Conservation (phyloP, 345 rosid species). For the Aegle marmelos region DNA sequence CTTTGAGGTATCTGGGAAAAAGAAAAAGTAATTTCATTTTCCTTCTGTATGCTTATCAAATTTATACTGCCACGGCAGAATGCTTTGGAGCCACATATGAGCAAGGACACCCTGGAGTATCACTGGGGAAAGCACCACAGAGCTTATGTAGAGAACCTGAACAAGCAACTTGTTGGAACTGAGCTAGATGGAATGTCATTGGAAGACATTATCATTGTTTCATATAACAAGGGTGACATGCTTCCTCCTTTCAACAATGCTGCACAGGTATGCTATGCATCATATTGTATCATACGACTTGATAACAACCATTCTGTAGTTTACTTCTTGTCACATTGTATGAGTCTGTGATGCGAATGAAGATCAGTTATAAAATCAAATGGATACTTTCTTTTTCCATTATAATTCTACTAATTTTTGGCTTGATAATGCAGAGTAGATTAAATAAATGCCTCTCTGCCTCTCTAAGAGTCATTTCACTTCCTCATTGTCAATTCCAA, state of each 20-base stretch:
- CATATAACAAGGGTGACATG: constrained; percentile 72
- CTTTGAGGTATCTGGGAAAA: background rate
- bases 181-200: constrained; percentile 59
- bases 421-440: background rate
- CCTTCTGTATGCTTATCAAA: background rate
- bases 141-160: constrained; percentile 78
- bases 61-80: constrained; percentile 36
- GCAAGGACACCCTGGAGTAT: constrained; percentile 64
- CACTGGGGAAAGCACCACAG: constrained; percentile 98
- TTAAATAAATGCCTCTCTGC: background rate
- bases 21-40: background rate
- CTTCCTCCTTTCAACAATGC: constrained; percentile 93
- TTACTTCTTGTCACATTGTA: background rate
- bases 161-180: constrained; percentile 74
- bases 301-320: background rate
- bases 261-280: constrained; percentile 60
- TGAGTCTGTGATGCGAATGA: background rate
- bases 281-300: background rate
- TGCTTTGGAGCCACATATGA: constrained; percentile 92
- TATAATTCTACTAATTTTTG: background rate
- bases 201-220: constrained; percentile 51
- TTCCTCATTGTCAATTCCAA: background rate
- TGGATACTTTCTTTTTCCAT: too few species aligned
- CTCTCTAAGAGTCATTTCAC: background rate
- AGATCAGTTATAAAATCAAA: too few species aligned